A percentile compares a stretch with the other conserved stretches of the same genome.
phyloP scores from a whole-genome alignment of 371 early-diverging fungal genomes.

The Syncephalastrum sp. region DNA sequence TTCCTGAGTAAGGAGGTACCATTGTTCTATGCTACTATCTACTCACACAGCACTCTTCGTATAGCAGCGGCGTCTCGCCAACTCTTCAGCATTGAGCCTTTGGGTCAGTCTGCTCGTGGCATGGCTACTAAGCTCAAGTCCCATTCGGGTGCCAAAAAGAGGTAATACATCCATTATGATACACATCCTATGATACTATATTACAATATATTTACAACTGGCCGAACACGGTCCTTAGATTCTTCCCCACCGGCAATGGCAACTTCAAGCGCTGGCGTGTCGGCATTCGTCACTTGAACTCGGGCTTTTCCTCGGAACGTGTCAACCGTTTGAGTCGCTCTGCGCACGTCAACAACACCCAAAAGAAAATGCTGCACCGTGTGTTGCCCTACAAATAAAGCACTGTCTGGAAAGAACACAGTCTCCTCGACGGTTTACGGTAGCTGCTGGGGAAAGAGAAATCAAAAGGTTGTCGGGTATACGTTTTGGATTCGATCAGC shows the following conservation, averaged over 20 bases:
- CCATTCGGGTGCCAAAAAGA: conserved; percentile 53
- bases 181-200: too few relatives aligned
- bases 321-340: conserved; percentile 41
- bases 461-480: too few relatives aligned
- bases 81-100: conserved; percentile 22
- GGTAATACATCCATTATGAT: conserved; percentile 16
- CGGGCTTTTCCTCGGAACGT: conserved; percentile 42
- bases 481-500: too few relatives aligned
- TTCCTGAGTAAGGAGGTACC: conserved; percentile 7
- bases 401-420: too few relatives aligned
- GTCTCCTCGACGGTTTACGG: too few relatives aligned
- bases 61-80: conserved; percentile 14
- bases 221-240: conserved; percentile 18
- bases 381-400: conserved; percentile 45
- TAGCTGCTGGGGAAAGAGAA: too few relatives aligned
- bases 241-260: conserved; percentile 42
- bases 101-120: conserved; percentile 34
- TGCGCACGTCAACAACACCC: conserved; percentile 32
- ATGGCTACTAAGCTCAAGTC: conserved; percentile 51
- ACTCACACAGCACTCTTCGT: background rate
- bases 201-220: background rate
- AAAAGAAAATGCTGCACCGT: conserved; percentile 47
- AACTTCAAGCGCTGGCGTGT: conserved; percentile 53
- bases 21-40: too few relatives aligned
- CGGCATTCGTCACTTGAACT: conserved; percentile 52